phyloP scores from a whole-genome alignment of 2,329 filamentous ascomycete species.

The Beauveria sp. region DNA sequence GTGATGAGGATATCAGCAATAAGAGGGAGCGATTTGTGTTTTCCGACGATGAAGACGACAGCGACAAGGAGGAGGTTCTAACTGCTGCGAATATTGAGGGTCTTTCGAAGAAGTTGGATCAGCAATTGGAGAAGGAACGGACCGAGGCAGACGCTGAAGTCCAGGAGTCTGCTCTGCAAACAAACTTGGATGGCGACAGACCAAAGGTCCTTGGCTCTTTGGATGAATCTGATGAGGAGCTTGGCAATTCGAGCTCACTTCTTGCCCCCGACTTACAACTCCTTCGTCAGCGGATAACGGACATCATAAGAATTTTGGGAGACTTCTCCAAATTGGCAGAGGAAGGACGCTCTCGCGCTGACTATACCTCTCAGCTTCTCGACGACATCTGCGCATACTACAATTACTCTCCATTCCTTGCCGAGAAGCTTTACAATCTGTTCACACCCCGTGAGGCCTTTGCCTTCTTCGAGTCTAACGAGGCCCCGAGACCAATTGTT shows the following conservation, averaged over 20 bases:
- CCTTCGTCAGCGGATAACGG: conserved; percentile 80
- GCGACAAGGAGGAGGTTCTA: conserved; percentile 80
- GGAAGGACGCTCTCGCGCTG: conserved; percentile 70
- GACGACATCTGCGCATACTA: conserved; percentile 96
- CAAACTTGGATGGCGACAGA: conserved; percentile 78
- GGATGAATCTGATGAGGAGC: conserved; percentile 54
- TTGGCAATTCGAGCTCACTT: conserved; percentile 50
- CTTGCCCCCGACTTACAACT: conserved; percentile 87
- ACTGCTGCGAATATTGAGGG: conserved; percentile 96
- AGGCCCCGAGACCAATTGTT: conserved; percentile 85
- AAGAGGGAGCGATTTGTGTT: conserved; percentile 63
- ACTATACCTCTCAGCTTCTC: conserved; percentile 80
- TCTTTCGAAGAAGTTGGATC: conserved; percentile 76
- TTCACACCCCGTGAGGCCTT: conserved; percentile 93
- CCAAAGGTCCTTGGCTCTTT: conserved; percentile 59
- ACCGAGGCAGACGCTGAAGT: conserved; percentile 80
- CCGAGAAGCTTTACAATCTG: conserved; percentile 87
- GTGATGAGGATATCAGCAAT: conserved; percentile 53
- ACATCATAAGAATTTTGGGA: conserved; percentile 84
- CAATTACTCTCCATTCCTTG: conserved; percentile 89
- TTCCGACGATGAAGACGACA: conserved; percentile 89
- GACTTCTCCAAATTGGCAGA: conserved; percentile 79
- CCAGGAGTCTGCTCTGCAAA: conserved; percentile 78
- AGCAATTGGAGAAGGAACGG: conserved; percentile 66
- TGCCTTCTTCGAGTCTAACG: conserved; percentile 98